Evolutionary conservation across 768 basidiomycete species (phyloP).

Genomic region (Melanogaster broomeanus): DNA sequence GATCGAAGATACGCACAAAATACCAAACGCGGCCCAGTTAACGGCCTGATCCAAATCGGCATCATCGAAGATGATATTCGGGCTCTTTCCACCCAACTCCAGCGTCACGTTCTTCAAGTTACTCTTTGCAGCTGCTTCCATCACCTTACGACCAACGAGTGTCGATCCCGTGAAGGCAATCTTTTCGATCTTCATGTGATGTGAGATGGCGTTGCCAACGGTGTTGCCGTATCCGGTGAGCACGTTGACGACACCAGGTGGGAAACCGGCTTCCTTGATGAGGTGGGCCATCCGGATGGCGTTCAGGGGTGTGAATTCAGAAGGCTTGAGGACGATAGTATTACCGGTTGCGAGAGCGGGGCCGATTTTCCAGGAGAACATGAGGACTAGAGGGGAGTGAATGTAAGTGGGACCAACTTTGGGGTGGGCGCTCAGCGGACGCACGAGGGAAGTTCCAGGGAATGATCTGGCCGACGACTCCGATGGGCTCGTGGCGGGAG

Average conservation of each 20-base stretch:
- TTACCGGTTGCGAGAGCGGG: constrained; percentile 83
- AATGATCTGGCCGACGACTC: constrained; percentile 50
- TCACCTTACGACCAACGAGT: constrained; percentile 72
- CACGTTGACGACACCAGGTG: constrained; percentile 77
- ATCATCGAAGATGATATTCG: constrained; percentile 49
- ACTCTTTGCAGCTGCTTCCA: constrained; percentile 76
- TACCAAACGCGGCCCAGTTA: constrained; percentile 69
- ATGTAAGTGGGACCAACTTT: background rate
- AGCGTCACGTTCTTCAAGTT: constrained; percentile 79
- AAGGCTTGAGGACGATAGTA: constrained; percentile 77
- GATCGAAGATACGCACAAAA: constrained; percentile 54
- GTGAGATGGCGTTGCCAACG: constrained; percentile 68
- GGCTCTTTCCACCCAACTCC: constrained; percentile 57
- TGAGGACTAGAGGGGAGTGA: constrained; percentile 38
- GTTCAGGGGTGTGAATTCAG: constrained; percentile 74
- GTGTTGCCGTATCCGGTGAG: constrained; percentile 71
- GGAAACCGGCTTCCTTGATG: constrained; percentile 71
- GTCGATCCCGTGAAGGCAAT: constrained; percentile 89
- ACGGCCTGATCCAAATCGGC: constrained; percentile 57
- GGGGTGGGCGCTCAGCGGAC: constrained; percentile 11
- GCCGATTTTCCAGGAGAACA: constrained; percentile 74
- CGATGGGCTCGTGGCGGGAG: constrained; percentile 23
- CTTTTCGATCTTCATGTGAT: constrained; percentile 67
- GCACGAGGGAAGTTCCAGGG: constrained; percentile 66
- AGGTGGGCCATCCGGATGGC: constrained; percentile 54